Evolutionary conservation across 2,329 filamentous ascomycete species (phyloP), one percentile per base, ranked within the genome.

Genomic region (Trichoderma sp.): DNA sequence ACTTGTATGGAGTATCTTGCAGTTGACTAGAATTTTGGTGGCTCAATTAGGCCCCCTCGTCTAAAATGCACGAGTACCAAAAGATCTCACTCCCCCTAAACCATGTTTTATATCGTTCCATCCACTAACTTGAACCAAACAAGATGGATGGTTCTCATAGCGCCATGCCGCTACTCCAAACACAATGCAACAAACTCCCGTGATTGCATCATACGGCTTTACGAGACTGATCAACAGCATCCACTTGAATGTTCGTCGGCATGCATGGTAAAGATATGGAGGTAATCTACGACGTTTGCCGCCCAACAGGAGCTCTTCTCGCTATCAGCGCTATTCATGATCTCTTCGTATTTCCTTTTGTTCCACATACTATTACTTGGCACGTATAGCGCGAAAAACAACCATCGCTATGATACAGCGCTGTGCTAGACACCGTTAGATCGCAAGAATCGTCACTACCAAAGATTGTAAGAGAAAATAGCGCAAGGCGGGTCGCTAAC

Each of bases 401-500:
- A 14, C 51, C 30, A 47, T 30, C 53, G 21, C 39, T 32, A 60
- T 32, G 26, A 43, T 43, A 58, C 11, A 21, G 34, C 34, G 39
- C n/a, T n/a, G 58, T 62, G 18, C 57, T 36, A 15, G n/a, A 30
- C 28, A 62, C 58, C 43, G 60, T 47, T 63, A 53, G 26, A 69
- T 34, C 56, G 36, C 56, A 30, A 60, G 28, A 69, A 51, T n/a
- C 32, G 24, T 58, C 26, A 34, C 36, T 18, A 21, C 43, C 39
- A 43, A 43, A 47, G 21, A 53, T 15, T 39, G 47, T 18, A 39
- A 39, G 53, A 56, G 14, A 71, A 71, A 71, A 71, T 63, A 64
- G 60, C 68, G 58, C 68, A 71, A 53, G 58, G 68, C 58, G 68
- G 60, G 58, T 71, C 34, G 34, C 18, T 21, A 64, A 15, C 47